Conservation (phyloP, 306 rosid genomes). For the Trichosanthes truncata region DNA sequence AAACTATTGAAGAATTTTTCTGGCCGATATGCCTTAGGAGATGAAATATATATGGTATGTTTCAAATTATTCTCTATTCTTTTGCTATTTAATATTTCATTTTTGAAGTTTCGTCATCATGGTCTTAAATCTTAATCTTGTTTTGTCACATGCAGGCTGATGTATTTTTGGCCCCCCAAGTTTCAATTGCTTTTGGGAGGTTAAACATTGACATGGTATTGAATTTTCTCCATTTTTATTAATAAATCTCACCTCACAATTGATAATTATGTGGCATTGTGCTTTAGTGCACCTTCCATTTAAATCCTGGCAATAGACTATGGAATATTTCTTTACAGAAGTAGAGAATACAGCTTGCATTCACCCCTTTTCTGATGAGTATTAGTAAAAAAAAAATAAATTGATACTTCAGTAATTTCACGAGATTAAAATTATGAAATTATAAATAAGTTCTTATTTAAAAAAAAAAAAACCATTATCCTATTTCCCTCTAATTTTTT, state of each 20-base stretch:
- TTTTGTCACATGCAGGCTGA: constrained; percentile 22
- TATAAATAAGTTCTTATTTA: background rate
- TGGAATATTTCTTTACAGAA: background rate
- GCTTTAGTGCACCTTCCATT: background rate
- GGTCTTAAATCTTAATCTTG: background rate
- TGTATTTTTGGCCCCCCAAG: constrained; percentile 39
- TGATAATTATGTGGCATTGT: background rate
- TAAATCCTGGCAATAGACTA: background rate
- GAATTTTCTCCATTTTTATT: constrained; percentile 6
- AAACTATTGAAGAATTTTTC: constrained; percentile 29
- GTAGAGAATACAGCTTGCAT: background rate
- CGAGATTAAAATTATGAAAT: background rate
- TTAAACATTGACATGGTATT: constrained; percentile 26
- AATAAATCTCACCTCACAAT: background rate
- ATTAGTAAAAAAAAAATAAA: too few species aligned
- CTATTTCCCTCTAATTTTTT: background rate
- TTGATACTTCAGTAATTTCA: background rate
- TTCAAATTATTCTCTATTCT: background rate
- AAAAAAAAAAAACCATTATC: background rate
- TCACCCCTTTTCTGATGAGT: background rate
- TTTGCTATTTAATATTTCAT: background rate
- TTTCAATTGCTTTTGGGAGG: constrained; percentile 10
- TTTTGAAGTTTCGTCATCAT: background rate
- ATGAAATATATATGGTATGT: constrained; percentile 31
- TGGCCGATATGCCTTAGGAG: constrained; percentile 28